Conservation (phyloP, 495 filamentous ascomycete genomes). For the Hypoxylon lienhwacheense region DNA sequence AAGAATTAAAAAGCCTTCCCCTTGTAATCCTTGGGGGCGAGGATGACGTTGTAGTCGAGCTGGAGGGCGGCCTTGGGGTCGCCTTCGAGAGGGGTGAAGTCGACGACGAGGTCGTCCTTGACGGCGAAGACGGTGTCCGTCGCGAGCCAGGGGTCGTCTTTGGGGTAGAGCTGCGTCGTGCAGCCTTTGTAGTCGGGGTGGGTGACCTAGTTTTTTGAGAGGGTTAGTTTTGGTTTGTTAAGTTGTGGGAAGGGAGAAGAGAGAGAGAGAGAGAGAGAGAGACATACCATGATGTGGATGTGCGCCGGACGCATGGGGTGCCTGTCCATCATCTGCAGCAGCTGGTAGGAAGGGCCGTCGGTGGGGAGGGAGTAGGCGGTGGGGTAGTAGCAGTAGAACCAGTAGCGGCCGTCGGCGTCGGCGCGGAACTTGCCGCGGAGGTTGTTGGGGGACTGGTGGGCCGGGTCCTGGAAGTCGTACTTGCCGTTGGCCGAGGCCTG, state of each 20-base stretch:
- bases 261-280: not conserved
- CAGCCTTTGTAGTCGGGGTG: conserved; percentile 62
- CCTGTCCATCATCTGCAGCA: conserved; percentile 72
- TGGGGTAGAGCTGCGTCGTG: conserved; percentile 78
- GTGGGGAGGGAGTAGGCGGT: conserved; percentile 78
- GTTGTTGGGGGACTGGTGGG: conserved; percentile 76
- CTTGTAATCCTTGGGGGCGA: conserved; percentile 56
- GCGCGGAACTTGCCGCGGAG: conserved; percentile 80
- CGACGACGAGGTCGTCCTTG: conserved; percentile 73
- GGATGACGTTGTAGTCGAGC: conserved; percentile 64
- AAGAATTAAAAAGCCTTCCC: conserved; percentile 39
- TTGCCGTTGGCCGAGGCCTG: conserved; percentile 81
- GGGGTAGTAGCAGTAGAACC: conserved; percentile 80
- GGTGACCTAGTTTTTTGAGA: conserved; percentile 45
- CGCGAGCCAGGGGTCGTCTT: conserved; percentile 65
- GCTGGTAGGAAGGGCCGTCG: conserved; percentile 69
- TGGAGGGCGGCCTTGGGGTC: conserved; percentile 69
- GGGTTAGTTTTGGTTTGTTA: not conserved
- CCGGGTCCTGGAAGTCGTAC: conserved; percentile 88
- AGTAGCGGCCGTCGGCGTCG: conserved; percentile 74
- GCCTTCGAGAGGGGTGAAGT: conserved; percentile 65
- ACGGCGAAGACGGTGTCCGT: conserved; percentile 80
- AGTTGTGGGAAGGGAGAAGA: conserved; percentile 14
- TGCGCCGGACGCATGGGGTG: conserved; percentile 84
- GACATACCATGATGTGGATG: conserved; percentile 78